Evolutionary conservation across 2,329 filamentous ascomycete genomes (phyloP), one percentile per base, ranked within the genome.

Genomic region (Colletotrichum zoysiae): DNA sequence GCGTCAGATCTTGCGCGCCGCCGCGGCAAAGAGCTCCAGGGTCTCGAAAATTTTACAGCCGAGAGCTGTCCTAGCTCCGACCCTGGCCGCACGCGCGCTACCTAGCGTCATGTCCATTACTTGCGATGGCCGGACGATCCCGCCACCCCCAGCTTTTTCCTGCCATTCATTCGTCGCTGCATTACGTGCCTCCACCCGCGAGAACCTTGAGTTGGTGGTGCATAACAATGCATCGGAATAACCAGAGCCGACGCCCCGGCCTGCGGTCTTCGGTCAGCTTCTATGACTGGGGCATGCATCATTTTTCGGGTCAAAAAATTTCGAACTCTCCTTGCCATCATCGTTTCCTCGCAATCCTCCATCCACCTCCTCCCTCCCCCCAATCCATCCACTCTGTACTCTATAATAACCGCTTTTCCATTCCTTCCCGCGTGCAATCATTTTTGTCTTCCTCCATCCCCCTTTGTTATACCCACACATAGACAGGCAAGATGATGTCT

Each of bases 401-500:
- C 65, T 74, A 74, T 74, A 71, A 74, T 73, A 67, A 73, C 66
- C 58, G 48, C 65, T 64, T 59, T 38, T 59, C 60, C 66, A 59
- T 65, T 72, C 68, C 69, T 71, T 67, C 75, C 65, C 69, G 70
- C 66, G 69, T 33, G 65, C 65, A 62, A 72, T 72, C 70, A 50
- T 40, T 50, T 62, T 70, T 73, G 73, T 74, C 78, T 76, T 70
- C 74, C 75, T 74, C 74, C 73, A 76, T 75, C 77, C 75, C 67
- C 73, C 67, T 67, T 65, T 69, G 70, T 76, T 78, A 78, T 75
- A 77, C 76, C 74, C 75, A 74, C 67, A 71, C 44, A 66, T 20
- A 67, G 64, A 50, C 66, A 73, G 62, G 80, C 85, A 91, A 84
- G 82, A 93, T 94, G 92, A 83, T 94, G 85, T 87, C 91, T 81